phyloP scores from a whole-genome alignment of 176 grass and related monocot genomes.

The Zoysia japonica region DNA sequence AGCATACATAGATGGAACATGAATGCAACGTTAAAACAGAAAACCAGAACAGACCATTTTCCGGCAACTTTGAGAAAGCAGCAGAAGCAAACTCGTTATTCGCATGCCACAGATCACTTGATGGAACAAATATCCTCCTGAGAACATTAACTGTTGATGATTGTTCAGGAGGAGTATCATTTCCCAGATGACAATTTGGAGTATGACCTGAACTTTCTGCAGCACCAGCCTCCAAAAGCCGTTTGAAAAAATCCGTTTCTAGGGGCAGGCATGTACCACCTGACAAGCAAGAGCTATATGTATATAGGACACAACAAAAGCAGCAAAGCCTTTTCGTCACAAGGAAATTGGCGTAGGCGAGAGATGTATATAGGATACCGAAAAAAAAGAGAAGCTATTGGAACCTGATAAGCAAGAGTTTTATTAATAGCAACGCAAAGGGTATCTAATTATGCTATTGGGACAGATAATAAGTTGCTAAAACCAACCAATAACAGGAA shows the following conservation, averaged over 20 bases:
- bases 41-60: conserved; percentile 55
- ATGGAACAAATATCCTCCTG: conserved; percentile 47
- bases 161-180: conserved; percentile 30
- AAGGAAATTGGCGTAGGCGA: too few relatives aligned
- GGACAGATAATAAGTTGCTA: not conserved
- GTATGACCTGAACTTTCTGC: conserved; percentile 62
- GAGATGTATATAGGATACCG: too few relatives aligned
- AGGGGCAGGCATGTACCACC: conserved; percentile 53
- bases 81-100: conserved; percentile 45
- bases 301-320: not conserved
- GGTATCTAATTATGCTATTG: not conserved
- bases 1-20: conserved; percentile 25
- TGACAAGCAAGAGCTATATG: conserved; percentile 37
- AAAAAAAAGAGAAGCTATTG: too few relatives aligned
- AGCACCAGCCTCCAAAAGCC: conserved; percentile 63
- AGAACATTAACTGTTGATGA: conserved; percentile 47
- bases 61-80: conserved; percentile 43
- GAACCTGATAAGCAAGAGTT: conserved; percentile 49
- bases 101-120: conserved; percentile 47
- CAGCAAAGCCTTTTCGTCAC: too few relatives aligned
- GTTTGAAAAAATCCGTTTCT: conserved; percentile 59
- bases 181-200: conserved; percentile 48
- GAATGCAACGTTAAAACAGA: not conserved
- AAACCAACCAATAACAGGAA: not conserved
- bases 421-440: not conserved